Percentiles rank a stretch among this genome's conserved stretches.
These are phyloP conservation scores for Azolla pinnata DNA, from an alignment of 75 land plant species.

Conservation along the genomic window DNA sequence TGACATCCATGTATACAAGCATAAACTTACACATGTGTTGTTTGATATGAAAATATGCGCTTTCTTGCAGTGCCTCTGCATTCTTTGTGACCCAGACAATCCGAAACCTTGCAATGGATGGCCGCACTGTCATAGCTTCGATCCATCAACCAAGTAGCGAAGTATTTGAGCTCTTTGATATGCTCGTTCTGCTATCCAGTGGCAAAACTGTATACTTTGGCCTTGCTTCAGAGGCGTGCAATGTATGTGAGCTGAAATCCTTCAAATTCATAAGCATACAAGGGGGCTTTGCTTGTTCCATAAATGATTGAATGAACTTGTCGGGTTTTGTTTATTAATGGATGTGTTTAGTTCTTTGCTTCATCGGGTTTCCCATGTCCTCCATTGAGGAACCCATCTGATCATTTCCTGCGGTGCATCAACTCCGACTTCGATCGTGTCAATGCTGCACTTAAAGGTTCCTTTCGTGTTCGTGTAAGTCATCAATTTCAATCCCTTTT, in stretches of 20 bases:
- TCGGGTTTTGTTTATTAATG: not conserved
- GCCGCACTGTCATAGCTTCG: constrained; percentile 53
- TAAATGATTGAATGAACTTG: not conserved
- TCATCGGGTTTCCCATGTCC: constrained; percentile 88
- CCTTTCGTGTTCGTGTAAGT: constrained; percentile 22
- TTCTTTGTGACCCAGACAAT: constrained; percentile 47
- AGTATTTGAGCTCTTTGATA: constrained; percentile 50
- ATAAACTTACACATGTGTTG: not conserved
- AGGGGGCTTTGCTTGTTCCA: not conserved
- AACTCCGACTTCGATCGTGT: constrained; percentile 40
- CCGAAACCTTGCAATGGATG: constrained; percentile 36
- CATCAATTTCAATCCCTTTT: too few relatives aligned
- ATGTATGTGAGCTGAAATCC: constrained; percentile 16
- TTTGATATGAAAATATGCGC: constrained; percentile 7
- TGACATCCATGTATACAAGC: not conserved
- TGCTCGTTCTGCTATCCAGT: constrained; percentile 41
- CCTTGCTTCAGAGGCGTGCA: constrained; percentile 24
- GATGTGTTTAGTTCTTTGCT: constrained; percentile 53
- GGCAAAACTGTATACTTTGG: constrained; percentile 65
- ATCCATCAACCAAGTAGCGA: constrained; percentile 71
- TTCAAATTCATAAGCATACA: not conserved
- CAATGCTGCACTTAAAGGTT: constrained; percentile 26
- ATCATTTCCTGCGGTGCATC: constrained; percentile 35
- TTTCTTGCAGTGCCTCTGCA: constrained; percentile 47
- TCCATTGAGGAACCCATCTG: constrained; percentile 68